Conservation (phyloP, 2,329 filamentous ascomycete genomes). For the Xylaria sp. region DNA sequence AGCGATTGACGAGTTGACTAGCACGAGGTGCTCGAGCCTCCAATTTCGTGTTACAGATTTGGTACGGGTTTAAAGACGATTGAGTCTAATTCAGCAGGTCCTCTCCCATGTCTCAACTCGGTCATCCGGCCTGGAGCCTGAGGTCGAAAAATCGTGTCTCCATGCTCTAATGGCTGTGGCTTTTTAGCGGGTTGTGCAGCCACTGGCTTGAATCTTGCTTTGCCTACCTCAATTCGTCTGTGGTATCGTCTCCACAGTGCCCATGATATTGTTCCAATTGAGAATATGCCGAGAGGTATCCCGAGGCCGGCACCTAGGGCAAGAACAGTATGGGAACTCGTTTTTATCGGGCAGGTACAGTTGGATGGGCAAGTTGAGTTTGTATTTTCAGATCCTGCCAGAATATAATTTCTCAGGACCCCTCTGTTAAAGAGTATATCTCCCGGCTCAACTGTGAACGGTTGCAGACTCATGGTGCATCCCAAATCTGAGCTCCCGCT, state of each 20-base stretch:
- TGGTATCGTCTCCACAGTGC: slow-evolving; percentile 4
- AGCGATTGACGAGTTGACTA: no score
- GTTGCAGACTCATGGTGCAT: background rate
- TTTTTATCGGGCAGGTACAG: background rate
- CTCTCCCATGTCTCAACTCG: slow-evolving; percentile 9
- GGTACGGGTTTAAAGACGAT: background rate
- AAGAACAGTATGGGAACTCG: background rate
- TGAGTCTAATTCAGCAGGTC: background rate
- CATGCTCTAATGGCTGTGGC: background rate
- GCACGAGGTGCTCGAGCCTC: background rate
- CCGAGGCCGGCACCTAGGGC: slow-evolving; percentile 5
- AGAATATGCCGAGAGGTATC: slow-evolving; percentile 11
- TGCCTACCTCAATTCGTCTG: background rate
- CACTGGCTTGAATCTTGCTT: background rate
- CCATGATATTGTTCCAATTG: background rate
- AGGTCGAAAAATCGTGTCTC: background rate
- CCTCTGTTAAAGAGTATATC: background rate
- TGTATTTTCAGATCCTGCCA: background rate
- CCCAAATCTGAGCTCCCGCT: background rate
- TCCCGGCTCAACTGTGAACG: background rate
- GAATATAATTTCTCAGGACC: background rate
- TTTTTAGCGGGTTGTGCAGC: background rate
- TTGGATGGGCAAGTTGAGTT: background rate
- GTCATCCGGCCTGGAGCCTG: background rate
- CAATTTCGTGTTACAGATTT: background rate